Percentiles rank a stretch among this genome's conserved stretches.
These are phyloP conservation scores for Filobasidium floriforme DNA, from an alignment of 768 basidiomycete genomes.

Conservation along the genomic window DNA sequence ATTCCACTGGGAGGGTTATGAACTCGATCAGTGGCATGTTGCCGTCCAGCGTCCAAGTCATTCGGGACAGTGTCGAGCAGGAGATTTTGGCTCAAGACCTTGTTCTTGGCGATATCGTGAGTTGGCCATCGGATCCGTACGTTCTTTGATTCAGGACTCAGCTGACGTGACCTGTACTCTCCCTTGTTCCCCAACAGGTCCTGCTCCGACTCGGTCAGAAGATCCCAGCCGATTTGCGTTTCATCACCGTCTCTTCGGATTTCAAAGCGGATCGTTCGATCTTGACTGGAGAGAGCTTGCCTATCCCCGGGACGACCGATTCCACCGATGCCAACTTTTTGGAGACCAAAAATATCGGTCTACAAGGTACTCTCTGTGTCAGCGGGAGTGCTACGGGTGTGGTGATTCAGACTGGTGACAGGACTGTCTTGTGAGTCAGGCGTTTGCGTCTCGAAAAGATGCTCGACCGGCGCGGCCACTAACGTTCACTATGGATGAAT, in stretches of 20 bases:
- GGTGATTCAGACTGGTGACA: slow-evolving; percentile 37
- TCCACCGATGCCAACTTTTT: slow-evolving; percentile 51
- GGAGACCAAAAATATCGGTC: slow-evolving; percentile 54
- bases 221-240: slow-evolving; percentile 46
- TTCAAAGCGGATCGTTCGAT: slow-evolving; percentile 59
- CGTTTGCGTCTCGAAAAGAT: no score
- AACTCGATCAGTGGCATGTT: slow-evolving; percentile 51
- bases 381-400: slow-evolving; percentile 36
- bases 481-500: not conserved
- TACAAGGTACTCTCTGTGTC: slow-evolving; percentile 48
- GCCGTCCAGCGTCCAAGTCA: slow-evolving; percentile 39
- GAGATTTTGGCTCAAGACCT: slow-evolving; percentile 36
- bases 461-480: slow-evolving; percentile 29
- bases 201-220: slow-evolving; percentile 27
- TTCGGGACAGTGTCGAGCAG: slow-evolving; percentile 36
- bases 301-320: slow-evolving; percentile 45
- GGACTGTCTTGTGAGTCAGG: slow-evolving; percentile 33
- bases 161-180: not conserved
- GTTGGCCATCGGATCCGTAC: not conserved
- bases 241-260: slow-evolving; percentile 53
- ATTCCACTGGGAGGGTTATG: slow-evolving; percentile 56
- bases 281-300: slow-evolving; percentile 52
- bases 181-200: slow-evolving; percentile 9
- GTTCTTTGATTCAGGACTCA: no score
- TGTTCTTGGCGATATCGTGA: slow-evolving; percentile 41